Conservation (phyloP, 2,329 filamentous ascomycete species). For the Tolypocladium album region DNA sequence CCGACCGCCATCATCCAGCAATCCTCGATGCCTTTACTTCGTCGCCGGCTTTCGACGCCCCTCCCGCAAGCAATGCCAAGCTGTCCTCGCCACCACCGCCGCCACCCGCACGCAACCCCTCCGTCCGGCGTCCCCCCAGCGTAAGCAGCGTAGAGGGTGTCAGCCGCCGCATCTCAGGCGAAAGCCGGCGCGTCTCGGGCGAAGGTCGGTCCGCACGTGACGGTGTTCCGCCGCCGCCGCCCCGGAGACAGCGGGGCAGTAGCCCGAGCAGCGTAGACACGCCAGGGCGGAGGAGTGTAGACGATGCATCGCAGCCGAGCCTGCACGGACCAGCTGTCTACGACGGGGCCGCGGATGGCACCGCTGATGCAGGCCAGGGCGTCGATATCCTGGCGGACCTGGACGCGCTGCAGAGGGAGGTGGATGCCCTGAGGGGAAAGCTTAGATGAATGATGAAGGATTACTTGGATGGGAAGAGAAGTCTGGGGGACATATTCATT, state of each 20-base stretch:
- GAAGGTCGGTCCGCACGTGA: conserved; percentile 17
- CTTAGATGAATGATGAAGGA: conserved; percentile 10
- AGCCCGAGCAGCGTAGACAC: conserved; percentile 33
- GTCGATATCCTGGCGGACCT: conserved; percentile 62
- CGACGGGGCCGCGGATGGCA: conserved; percentile 1
- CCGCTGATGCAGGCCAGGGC: conserved; percentile 20
- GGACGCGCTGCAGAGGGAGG: conserved; percentile 60
- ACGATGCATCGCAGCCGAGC: conserved; percentile 11
- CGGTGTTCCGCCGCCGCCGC: conserved; percentile 36
- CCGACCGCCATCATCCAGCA: conserved; percentile 5
- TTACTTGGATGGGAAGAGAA: conserved; percentile 19
- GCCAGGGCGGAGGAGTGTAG: conserved; percentile 20
- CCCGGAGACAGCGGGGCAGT: conserved; percentile 32
- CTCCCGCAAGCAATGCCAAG: conserved; percentile 7
- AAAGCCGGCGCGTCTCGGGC: conserved; percentile 9
- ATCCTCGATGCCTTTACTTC: neutral
- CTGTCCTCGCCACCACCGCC: conserved; percentile 26
- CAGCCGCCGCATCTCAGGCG: conserved; percentile 5
- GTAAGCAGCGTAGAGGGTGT: conserved; percentile 28
- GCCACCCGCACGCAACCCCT: conserved; percentile 32
- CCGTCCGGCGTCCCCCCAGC: conserved; percentile 33
- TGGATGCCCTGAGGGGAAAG: conserved; percentile 49
- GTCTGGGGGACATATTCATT: neutral
- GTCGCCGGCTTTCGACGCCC: conserved; percentile 4
- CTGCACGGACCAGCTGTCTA: conserved; percentile 8